phyloP scores from a whole-genome alignment of 2,329 filamentous ascomycete genomes.

The Paracoccidioides lutzii region DNA sequence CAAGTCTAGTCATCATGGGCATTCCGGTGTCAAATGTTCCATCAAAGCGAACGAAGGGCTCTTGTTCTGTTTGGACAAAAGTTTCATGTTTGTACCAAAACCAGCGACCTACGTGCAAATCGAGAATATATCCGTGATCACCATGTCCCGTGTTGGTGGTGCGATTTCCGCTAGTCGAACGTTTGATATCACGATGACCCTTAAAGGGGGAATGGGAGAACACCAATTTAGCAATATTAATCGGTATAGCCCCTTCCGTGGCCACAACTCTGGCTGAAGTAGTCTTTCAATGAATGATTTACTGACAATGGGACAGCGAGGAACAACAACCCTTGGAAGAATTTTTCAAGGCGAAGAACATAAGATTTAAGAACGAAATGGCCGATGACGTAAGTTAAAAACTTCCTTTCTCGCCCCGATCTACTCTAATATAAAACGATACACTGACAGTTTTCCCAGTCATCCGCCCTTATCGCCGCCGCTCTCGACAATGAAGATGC shows the following conservation, averaged over 20 bases:
- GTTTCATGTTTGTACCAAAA: conserved; percentile 98
- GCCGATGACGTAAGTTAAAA: conserved; percentile 65
- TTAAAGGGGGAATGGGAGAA: conserved; percentile 77
- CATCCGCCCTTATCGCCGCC: conserved; percentile 55
- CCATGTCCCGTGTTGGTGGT: conserved; percentile 89
- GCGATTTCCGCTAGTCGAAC: conserved; percentile 88
- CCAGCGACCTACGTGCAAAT: conserved; percentile 94
- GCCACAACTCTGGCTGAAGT: not conserved
- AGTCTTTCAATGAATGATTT: conserved; percentile 7
- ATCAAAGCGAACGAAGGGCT: conserved; percentile 99
- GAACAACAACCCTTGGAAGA: conserved; percentile 92
- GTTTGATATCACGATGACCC: conserved; percentile 87
- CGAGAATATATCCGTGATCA: conserved; percentile 81
- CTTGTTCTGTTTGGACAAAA: conserved; percentile 92
- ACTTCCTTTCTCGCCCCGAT: not conserved
- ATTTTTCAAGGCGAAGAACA: conserved; percentile 91
- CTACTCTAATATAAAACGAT: not conserved
- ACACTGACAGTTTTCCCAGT: conserved; percentile 26
- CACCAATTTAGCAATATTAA: conserved; percentile 99
- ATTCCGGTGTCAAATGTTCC: conserved; percentile 96
- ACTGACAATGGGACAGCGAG: conserved; percentile 42
- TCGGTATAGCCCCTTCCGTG: conserved; percentile 38
- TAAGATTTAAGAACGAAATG: conserved; percentile 98
- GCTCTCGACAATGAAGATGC: conserved; percentile 72
- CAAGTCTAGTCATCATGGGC: conserved; percentile 60